These are phyloP conservation scores for Heterobasidion annosum DNA, from an alignment of 1,284 basidiomycete species.

Conservation along the genomic window DNA sequence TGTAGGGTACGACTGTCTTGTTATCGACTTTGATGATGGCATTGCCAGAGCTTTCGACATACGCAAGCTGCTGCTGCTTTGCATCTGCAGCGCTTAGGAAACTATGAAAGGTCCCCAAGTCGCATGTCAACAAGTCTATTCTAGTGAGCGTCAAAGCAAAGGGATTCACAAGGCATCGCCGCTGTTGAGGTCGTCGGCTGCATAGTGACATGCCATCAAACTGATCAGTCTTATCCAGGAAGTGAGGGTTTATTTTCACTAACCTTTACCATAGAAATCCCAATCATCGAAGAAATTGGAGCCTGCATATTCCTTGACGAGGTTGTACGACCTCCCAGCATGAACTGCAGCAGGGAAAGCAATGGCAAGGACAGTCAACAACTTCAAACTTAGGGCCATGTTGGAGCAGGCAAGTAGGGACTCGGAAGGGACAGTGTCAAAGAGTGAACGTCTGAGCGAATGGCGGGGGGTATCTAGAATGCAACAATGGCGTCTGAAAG, in stretches of 20 bases:
- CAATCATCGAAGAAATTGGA: constrained; percentile 30
- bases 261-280: constrained; percentile 26
- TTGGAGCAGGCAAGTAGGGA: background rate
- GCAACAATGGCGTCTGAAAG: too few relatives aligned
- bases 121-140: background rate
- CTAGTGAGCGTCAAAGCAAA: background rate
- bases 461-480: background rate
- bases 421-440: background rate
- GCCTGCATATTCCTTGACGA: constrained; percentile 27
- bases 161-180: constrained; percentile 48
- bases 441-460: background rate
- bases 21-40: constrained; percentile 73
- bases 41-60: constrained; percentile 46
- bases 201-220: background rate
- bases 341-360: constrained; percentile 11
- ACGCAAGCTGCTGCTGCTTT: constrained; percentile 41
- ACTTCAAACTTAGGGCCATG: background rate
- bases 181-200: constrained; percentile 63
- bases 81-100: constrained; percentile 47
- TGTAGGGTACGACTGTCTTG: constrained; percentile 42
- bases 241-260: constrained; percentile 4
- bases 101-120: constrained; percentile 20
- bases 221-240: background rate
- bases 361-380: background rate
- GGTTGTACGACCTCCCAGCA: constrained; percentile 16